Base-by-base conservation (phyloP, 148 eudicot species). In the Rheum nobile region DNA sequence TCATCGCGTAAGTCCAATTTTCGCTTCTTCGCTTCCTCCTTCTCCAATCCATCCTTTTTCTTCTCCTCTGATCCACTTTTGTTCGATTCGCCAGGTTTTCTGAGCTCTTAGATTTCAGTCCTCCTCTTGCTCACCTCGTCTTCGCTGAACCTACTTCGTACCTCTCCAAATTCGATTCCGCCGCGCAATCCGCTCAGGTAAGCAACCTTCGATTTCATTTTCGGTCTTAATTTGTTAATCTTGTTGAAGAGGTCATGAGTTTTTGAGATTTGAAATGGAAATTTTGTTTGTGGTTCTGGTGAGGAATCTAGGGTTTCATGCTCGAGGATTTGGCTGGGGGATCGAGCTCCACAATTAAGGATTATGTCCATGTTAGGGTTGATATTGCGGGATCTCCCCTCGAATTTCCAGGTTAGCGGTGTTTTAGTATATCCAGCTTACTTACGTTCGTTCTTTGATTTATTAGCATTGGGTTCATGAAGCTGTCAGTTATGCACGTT, bases 141-240 rank as follows among this genome's bases (percentile, higher is more conserved):
- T 92, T 76, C 85, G 48, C 77, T 12, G 75, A 85, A 38, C 97
- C 97, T 16, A 28, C 81, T 3, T 54, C 84, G 1, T 84, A 77
- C 78, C 75, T 91, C 77, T 88, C 84, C 26, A 77, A 80, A 63
- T 90, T 90, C 38, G 96, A 95, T 72, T 74, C 83, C 72, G 85
- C 92, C 9, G 93, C 94, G 63, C 12, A 80, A 57, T 80, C 83
- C 72, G 98, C 91, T 75, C 98, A 94, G 97, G 98, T 84, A 74
- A 47, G 42, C 35, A 28, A 16, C 22, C 1, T 38, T 71, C 29
- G 3, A n/a, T 38, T 17, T 14, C 73, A 41, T 14, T 65, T 31
- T 59, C 1, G n/a, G 21, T 17, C 26, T n/a, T 35, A 38, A 34
- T 67, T 32, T 21, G 41, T 29, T 39, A 42, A 28, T n/a, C 3